These are phyloP conservation scores for Aspergillus terreus DNA, from an alignment of 2,329 filamentous ascomycete genomes.

Conservation along the genomic window DNA sequence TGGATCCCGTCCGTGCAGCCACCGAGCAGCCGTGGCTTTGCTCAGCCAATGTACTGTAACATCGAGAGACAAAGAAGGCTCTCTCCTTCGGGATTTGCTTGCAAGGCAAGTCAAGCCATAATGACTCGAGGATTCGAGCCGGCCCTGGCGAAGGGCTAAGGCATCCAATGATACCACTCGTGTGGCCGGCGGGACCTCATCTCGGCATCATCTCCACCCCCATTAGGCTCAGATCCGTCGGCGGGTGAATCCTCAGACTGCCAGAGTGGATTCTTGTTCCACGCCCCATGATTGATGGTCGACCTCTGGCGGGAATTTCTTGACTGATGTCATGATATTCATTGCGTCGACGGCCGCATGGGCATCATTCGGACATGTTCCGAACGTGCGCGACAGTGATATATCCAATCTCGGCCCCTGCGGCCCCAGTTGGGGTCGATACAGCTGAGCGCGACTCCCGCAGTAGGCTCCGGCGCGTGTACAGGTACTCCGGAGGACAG, in stretches of 20 bases:
- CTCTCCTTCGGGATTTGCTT: background rate
- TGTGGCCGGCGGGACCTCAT: background rate
- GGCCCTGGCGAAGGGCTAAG: background rate
- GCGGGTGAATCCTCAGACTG: background rate
- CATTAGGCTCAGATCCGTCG: conserved; percentile 1
- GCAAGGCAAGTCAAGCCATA: too few species aligned
- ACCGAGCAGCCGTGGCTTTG: conserved; percentile 12
- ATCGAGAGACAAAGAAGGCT: conserved; percentile 5
- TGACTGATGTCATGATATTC: conserved; percentile 12
- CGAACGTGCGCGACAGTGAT: conserved; percentile 1
- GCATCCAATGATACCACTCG: background rate
- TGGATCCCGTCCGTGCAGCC: conserved; percentile 15
- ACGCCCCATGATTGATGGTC: background rate
- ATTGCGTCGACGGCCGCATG: background rate
- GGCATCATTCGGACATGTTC: conserved; percentile 1
- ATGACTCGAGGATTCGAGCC: background rate
- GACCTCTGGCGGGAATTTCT: background rate
- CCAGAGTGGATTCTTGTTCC: background rate
- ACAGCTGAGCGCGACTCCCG: background rate
- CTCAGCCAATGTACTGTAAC: conserved; percentile 2
- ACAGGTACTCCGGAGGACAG: background rate
- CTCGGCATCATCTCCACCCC: conserved; percentile 3
- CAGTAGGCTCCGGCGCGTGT: background rate
- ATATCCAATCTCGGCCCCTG: background rate
- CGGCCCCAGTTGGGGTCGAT: background rate